These are phyloP conservation scores for Xylaria flabelliformis DNA, from an alignment of 495 filamentous ascomycete genomes.

Conservation along the genomic window DNA sequence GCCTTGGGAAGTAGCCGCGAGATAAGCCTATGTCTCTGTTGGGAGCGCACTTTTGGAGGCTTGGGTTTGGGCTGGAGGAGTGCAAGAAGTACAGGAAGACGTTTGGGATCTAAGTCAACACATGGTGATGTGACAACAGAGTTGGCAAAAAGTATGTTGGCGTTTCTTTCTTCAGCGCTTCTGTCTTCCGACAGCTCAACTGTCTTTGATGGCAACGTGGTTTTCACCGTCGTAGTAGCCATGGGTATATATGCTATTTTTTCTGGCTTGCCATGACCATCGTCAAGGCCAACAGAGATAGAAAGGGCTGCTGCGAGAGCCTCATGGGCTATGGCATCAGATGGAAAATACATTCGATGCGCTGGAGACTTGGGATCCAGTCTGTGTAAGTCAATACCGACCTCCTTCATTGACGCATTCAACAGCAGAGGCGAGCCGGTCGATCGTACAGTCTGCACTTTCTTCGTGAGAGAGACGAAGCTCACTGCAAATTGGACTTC, in stretches of 20 bases:
- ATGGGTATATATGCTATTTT: conserved; percentile 94
- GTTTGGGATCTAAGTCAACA: conserved; percentile 91
- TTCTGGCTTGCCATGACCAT: conserved; percentile 82
- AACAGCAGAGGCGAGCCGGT: conserved; percentile 74
- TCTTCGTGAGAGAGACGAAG: conserved; percentile 85
- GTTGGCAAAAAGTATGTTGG: conserved; percentile 95
- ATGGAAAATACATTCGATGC: conserved; percentile 98
- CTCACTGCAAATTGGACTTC: conserved; percentile 96
- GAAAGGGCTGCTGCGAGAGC: conserved; percentile 91
- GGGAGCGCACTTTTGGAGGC: conserved; percentile 51
- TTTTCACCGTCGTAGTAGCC: conserved; percentile 94
- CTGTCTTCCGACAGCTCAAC: conserved; percentile 77
- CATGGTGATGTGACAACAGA: conserved; percentile 95
- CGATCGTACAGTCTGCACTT: conserved; percentile 68
- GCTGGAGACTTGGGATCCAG: conserved; percentile 93
- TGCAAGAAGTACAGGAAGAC: conserved; percentile 85
- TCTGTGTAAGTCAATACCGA: conserved; percentile 90
- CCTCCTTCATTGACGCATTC: conserved; percentile 92
- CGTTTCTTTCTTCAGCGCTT: conserved; percentile 85
- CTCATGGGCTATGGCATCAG: conserved; percentile 92
- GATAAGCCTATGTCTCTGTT: conserved; percentile 69
- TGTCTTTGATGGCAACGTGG: conserved; percentile 93
- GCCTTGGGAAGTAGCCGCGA: conserved; percentile 95
- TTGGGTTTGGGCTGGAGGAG: conserved; percentile 67
- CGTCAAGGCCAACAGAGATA: conserved; percentile 87